These are phyloP conservation scores for Colletotrichum sp. DNA, from an alignment of 2,329 filamentous ascomycete species.

Conservation along the genomic window DNA sequence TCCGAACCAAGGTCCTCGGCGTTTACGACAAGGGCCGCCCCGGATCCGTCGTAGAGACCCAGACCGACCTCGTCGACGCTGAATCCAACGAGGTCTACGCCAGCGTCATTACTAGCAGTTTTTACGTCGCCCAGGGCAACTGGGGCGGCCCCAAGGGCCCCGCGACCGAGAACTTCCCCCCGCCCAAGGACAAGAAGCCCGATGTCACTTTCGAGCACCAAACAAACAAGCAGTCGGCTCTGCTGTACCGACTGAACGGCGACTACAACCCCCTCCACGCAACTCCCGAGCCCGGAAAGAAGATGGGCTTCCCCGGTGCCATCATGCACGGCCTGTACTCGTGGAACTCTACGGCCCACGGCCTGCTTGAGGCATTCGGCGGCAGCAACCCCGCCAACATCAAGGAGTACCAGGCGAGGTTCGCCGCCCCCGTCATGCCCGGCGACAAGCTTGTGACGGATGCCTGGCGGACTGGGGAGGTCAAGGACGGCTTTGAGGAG, in stretches of 20 bases:
- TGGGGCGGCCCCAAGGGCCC: constrained; percentile 95
- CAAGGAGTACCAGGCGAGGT: constrained; percentile 87
- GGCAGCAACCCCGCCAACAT: constrained; percentile 81
- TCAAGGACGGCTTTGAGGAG: constrained; percentile 76
- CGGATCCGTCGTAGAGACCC: constrained; percentile 80
- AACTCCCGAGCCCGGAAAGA: constrained; percentile 80
- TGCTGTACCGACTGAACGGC: constrained; percentile 85
- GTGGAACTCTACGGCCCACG: constrained; percentile 82
- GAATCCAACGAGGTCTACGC: constrained; percentile 73
- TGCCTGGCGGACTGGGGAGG: constrained; percentile 79
- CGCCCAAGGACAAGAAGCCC: constrained; percentile 73
- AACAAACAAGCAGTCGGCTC: constrained; percentile 73
- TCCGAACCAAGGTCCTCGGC: constrained; percentile 78
- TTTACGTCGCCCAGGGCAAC: constrained; percentile 79
- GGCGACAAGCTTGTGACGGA: constrained; percentile 82
- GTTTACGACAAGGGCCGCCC: constrained; percentile 91
- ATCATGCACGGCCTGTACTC: constrained; percentile 91
- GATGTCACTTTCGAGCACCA: constrained; percentile 75
- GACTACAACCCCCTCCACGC: constrained; percentile 96
- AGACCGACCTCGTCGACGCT: constrained; percentile 77
- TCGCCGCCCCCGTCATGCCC: constrained; percentile 83
- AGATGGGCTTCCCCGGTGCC: constrained; percentile 89
- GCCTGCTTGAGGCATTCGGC: constrained; percentile 74
- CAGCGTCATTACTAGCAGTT: constrained; percentile 71
- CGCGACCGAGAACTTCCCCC: constrained; percentile 77